phyloP scores from a whole-genome alignment of 2,329 filamentous ascomycete species.

The Xylaria arbuscula region DNA sequence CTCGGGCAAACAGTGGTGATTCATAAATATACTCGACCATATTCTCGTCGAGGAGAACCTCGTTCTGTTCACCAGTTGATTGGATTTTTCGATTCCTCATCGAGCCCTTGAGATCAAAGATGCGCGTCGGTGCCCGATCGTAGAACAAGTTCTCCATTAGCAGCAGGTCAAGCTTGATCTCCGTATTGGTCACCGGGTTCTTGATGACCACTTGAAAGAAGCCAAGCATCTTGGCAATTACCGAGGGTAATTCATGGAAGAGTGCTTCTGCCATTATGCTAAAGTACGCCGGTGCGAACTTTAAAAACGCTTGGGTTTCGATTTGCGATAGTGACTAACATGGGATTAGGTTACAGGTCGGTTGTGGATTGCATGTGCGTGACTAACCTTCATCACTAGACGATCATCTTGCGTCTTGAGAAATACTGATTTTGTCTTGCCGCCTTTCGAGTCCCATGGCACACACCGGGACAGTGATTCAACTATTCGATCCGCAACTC shows the following conservation, averaged over 20 bases:
- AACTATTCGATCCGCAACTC: conserved; percentile 91
- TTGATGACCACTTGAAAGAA: conserved; percentile 98
- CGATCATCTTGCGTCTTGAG: conserved; percentile 96
- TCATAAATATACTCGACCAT: conserved; percentile 99
- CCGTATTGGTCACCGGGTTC: conserved; percentile 88
- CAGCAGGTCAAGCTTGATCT: conserved; percentile 93
- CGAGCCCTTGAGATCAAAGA: conserved; percentile 95
- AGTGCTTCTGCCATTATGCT: conserved; percentile 95
- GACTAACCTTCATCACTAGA: conserved; percentile 80
- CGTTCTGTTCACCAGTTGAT: conserved; percentile 93
- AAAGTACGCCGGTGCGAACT: conserved; percentile 97
- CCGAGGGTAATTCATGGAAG: conserved; percentile 93
- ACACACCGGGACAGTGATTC: conserved; percentile 94
- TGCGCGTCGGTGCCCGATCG: conserved; percentile 87
- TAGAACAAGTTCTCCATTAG: conserved; percentile 99
- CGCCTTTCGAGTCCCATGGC: conserved; percentile 98
- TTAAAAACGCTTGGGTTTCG: conserved; percentile 92
- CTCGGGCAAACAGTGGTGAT: conserved; percentile 91
- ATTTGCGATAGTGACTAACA: conserved; percentile 83
- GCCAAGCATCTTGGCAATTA: conserved; percentile 98
- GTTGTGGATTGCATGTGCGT: conserved; percentile 55
- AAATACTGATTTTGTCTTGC: conserved; percentile 97
- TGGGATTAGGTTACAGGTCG: conserved; percentile 12
- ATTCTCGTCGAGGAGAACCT: conserved; percentile 96
- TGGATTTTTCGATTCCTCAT: conserved; percentile 99